Conservation (phyloP, 2,329 filamentous ascomycete species). For the Aspergillus fumigatiaffinis region DNA sequence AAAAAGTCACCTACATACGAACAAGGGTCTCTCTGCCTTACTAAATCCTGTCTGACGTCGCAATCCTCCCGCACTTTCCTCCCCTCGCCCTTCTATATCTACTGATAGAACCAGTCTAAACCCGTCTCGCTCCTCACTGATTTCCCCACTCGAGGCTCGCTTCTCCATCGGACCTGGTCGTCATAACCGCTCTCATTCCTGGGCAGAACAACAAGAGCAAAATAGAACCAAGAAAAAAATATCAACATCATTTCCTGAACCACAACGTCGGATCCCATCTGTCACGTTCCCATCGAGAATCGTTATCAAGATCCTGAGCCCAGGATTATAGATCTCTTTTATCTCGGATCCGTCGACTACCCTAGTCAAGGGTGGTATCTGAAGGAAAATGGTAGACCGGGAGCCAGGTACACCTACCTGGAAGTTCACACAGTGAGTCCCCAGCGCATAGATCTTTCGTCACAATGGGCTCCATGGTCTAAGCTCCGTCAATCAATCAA, state of each 20-base stretch:
- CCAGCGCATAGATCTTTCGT: conserved; percentile 4
- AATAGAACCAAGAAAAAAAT: not conserved
- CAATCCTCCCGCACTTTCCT: conserved; percentile 13
- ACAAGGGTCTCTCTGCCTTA: conserved; percentile 12
- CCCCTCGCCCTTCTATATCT: conserved; percentile 1
- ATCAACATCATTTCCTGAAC: conserved; percentile 5
- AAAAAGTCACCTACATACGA: conserved; percentile 3
- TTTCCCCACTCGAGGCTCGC: conserved; percentile 10
- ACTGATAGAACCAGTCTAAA: not conserved
- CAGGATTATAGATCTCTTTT: conserved; percentile 9
- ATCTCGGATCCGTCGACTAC: conserved; percentile 13
- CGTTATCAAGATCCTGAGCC: conserved; percentile 5
- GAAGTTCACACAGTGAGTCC: conserved; percentile 97
- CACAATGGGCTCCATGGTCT: conserved; percentile 1
- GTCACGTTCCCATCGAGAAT: conserved; percentile 11
- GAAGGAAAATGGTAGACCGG: conserved; percentile 85
- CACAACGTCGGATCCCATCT: conserved; percentile 9
- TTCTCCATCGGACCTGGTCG: conserved; percentile 11
- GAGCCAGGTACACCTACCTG: conserved; percentile 92
- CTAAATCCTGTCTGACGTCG: conserved; percentile 17
- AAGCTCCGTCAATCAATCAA: not conserved
- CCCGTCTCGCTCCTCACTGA: conserved; percentile 10
- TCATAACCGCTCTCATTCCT: conserved; percentile 1
- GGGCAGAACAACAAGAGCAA: not conserved
- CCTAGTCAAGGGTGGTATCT: conserved; percentile 33